Base-by-base conservation (phyloP, 345 rosid species). In the Hypericum androsaemum region DNA sequence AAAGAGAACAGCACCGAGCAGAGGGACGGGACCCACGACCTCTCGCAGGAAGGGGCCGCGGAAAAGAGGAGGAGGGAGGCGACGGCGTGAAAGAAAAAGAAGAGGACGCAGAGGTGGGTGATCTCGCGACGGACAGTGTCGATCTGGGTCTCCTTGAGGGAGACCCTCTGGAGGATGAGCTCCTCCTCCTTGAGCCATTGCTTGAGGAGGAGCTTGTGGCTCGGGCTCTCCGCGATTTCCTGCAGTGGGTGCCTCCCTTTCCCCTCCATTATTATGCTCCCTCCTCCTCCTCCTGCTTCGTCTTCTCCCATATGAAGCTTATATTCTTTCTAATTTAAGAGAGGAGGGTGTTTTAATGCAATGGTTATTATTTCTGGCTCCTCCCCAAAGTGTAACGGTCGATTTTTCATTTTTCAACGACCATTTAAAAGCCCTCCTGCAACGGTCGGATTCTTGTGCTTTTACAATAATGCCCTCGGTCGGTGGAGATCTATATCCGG, bases 131-230 rank as follows among this genome's bases (percentile, higher is more conserved):
- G 67, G 36, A 79, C 72, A 0, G 85, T 77, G 61, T 86, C 96
- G 50, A 86, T 84, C 52, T 88, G 98, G 35, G 80, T 72, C 57
- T 92, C 98, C 65, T 92, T 92, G 53, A 76, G 74, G 0, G 86
- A 64, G 59, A 81, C 55, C 47, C 98, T 74, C 67, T 66, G 73
- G 70, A 88, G 78, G 65, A 83, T 85, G 0, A 92, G 78, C 40
- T 92, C 96, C 54, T 90, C 89, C 57, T 92, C 98, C 64, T 85
- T 88, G 47, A 88, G 77, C 98, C 97, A 88, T 60, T 92, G 97
- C 72, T 88, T 88, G 47, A 92, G 67, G 52, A 92, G 94, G 53
- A 92, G 89, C 78, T 82, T 92, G 80, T 92, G 95, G 37, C 89
- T 83, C 15, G 89, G 89, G 1, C 95, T 84, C 61, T 81, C 88